Percentiles rank a stretch among this genome's conserved stretches.
phyloP scores from a whole-genome alignment of 2,329 filamentous ascomycete genomes.

The Didymellaceae sp. region DNA sequence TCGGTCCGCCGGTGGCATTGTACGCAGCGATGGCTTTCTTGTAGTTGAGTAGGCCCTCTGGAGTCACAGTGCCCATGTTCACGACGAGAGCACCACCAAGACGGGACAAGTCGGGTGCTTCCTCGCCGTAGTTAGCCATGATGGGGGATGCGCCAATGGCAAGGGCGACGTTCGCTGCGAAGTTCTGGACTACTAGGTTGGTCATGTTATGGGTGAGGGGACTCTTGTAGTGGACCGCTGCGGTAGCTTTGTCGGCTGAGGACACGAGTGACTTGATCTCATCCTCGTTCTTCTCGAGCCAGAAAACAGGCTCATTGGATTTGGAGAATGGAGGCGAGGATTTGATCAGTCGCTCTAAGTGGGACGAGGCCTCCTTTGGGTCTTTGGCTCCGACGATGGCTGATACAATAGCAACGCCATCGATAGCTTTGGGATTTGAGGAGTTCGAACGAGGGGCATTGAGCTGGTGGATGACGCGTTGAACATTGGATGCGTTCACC shows the following conservation, averaged over 20 bases:
- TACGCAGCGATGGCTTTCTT: constrained; percentile 78
- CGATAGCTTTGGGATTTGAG: constrained; percentile 63
- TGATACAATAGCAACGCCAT: constrained; percentile 88
- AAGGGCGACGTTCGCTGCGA: constrained; percentile 89
- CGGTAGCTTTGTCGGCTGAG: constrained; percentile 56
- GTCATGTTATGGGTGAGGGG: constrained; percentile 97
- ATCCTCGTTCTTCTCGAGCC: constrained; percentile 26
- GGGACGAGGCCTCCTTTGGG: constrained; percentile 66
- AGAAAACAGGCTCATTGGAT: constrained; percentile 25
- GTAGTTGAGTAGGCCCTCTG: constrained; percentile 75
- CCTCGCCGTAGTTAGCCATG: constrained; percentile 87
- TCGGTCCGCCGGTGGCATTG: constrained; percentile 75
- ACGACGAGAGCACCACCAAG: constrained; percentile 82
- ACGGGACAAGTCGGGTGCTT: constrained; percentile 79
- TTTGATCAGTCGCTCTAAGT: constrained; percentile 65
- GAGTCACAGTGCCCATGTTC: constrained; percentile 93
- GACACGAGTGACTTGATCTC: constrained; percentile 20
- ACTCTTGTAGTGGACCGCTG: constrained; percentile 65
- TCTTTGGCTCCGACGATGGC: constrained; percentile 79
- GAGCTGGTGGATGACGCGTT: constrained; percentile 76
- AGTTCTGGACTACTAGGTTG: constrained; percentile 93
- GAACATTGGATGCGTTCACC: constrained; percentile 77
- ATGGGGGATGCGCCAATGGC: constrained; percentile 87
- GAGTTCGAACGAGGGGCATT: constrained; percentile 43
- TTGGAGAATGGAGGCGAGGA: constrained; percentile 30